Base-by-base conservation (phyloP, 139 green algal genomes). In the Chlorella sp. region DNA sequence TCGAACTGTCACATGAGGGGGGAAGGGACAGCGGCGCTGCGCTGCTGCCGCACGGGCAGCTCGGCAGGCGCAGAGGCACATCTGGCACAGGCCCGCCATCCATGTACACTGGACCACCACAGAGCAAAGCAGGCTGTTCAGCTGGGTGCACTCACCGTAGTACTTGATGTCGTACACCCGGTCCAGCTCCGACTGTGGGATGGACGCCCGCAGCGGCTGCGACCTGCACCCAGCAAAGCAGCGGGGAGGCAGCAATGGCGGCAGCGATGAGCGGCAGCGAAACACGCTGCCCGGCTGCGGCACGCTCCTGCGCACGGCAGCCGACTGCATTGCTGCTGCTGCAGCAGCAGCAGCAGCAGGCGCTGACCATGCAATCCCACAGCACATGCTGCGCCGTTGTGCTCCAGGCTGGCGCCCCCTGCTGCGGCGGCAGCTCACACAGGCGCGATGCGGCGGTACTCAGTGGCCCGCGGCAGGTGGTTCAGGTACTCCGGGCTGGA, bases 151-250 rank as follows among this genome's bases (percentile, higher is more conserved):
- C 87, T 78, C 69, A 96, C 92, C 70, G 32, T 92, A 95, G 84
- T 97, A 97, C 78, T 93, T 94, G 69, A 95, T 96, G 87, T 97
- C 90, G 79, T 95, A 97, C 1, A 97, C 87, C 3, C 89, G 70
- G 38, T 93, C 82, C 0, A 81, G 56, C 39, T 90, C 81, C 41
- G 94, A 90, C n/a, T 94, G 89, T 1, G 93, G 93, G 12, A 97
- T 64, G 16, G 81, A 72, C 3, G 93, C 85, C 18, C 90, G 91
- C 28, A 96, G 80, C 1, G 90, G 89, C 44, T 92, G 90, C 3
- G 87, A 93, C 47, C 94, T 96, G 94, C 76, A 9, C 44, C 44
- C n/a, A n/a, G n/a, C n/a, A n/a, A n/a, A n/a, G n/a, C n/a, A n/a
- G n/a, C n/a, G n/a, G n/a, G n/a, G n/a, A n/a, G n/a, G n/a, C n/a